Evolutionary conservation across 1,284 basidiomycete species (phyloP).

Genomic region (Retiboletus flavoniger): DNA sequence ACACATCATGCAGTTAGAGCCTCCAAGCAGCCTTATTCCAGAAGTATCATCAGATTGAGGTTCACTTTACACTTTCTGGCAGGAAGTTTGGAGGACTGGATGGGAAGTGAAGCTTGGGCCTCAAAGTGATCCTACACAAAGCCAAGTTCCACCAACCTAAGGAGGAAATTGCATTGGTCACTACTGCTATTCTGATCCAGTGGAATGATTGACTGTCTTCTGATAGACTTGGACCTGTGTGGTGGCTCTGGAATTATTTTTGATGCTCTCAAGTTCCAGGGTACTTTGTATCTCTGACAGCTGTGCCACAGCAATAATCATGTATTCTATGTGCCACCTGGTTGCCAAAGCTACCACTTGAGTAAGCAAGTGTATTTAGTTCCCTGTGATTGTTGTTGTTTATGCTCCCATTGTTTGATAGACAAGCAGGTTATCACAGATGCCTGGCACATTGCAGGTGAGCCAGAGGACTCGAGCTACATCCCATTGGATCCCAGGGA

Average conservation of each 20-base stretch:
- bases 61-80: conserved; percentile 73
- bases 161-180: conserved; percentile 92
- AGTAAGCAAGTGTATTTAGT: conserved; percentile 54
- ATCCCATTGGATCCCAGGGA: conserved; percentile 84
- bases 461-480: conserved; percentile 78
- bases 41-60: conserved; percentile 75
- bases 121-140: conserved; percentile 48
- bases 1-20: conserved; percentile 77
- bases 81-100: conserved; percentile 61
- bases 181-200: not conserved
- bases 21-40: conserved; percentile 84
- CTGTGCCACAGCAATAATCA: conserved; percentile 94
- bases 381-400: not conserved
- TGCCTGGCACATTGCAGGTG: conserved; percentile 85
- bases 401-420: conserved; percentile 28
- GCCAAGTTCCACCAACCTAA: conserved; percentile 86
- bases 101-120: conserved; percentile 51
- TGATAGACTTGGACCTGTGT: conserved; percentile 87
- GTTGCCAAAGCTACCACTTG: conserved; percentile 73
- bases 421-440: conserved; percentile 89
- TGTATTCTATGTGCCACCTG: conserved; percentile 93
- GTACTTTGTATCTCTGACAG: conserved; percentile 97
- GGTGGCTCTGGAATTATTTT: conserved; percentile 99
- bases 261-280: conserved; percentile 91
- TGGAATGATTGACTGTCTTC: conserved; percentile 6